These are phyloP conservation scores for Auriscalpium orientale DNA, from an alignment of 768 basidiomycete genomes.

Conservation along the genomic window DNA sequence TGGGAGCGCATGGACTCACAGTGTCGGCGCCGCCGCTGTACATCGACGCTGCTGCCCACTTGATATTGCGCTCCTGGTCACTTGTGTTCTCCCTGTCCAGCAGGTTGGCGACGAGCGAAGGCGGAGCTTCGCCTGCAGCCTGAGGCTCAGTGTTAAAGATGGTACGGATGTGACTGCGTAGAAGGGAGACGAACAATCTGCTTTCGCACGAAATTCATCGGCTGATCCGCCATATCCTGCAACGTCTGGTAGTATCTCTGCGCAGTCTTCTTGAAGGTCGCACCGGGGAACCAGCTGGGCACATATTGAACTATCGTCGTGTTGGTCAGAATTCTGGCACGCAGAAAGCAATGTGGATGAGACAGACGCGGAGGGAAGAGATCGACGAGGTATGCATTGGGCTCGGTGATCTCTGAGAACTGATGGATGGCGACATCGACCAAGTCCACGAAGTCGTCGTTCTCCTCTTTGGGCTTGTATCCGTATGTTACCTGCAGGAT, in stretches of 20 bases:
- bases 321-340: no score
- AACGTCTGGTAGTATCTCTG: conserved; percentile 1
- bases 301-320: conserved; percentile 13
- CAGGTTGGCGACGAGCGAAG: not conserved
- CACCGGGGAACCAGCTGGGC: conserved; percentile 20
- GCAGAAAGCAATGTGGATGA: not conserved
- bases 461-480: conserved; percentile 12
- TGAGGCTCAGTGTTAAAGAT: no score
- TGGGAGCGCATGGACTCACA: not conserved
- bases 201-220: conserved; percentile 5
- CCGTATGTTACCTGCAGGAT: conserved; percentile 18
- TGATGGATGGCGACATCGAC: conserved; percentile 1
- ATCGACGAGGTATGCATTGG: conserved; percentile 3
- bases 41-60: conserved; percentile 4
- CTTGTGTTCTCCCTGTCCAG: not conserved
- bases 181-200: conserved; percentile 6
- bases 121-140: not conserved
- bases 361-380: not conserved
- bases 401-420: not conserved
- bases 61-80: not conserved
- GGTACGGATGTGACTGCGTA: no score
- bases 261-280: conserved; percentile 13
- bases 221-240: not conserved
- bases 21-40: not conserved
- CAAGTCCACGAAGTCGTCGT: conserved; percentile 9